Base-by-base conservation (phyloP, 2,329 filamentous ascomycete species). In the Xylaria sp. region DNA sequence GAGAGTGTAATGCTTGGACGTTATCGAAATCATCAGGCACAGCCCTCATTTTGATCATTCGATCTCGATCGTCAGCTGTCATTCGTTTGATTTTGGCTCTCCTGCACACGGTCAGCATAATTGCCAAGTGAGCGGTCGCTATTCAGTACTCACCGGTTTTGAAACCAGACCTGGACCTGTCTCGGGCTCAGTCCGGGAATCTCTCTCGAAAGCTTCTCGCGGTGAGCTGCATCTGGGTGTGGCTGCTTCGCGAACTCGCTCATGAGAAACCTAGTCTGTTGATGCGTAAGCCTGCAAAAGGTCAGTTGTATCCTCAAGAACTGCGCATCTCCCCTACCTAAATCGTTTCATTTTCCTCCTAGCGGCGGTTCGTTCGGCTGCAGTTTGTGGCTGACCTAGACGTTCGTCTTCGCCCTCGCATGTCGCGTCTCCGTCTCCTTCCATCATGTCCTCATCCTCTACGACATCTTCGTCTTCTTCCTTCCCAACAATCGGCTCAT, bases 121-220 rank as follows among this genome's bases (percentile, higher is more conserved):
- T 5, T 10, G 51, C 47, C 4, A 23, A 18, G 50, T 35, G 30
- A 6, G 19, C 68, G 67, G 59, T 63, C 18, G 23, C 5, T 52
- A 18, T 81, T 68, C 82, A 96, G 5, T 53, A 18, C 81, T 68
- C 82, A 96, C 92, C 92, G 85, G 76, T 97, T 97, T 75, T 97
- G 92, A 76, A 97, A 97, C 93, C 92, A 97, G 54, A 97, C 92
- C 74, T 97, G 92, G 23, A 97, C 93, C 73, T 97, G 92, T 62
- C 92, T 85, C 44, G 92, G 91, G 69, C 90, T 96, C 53, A 97
- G 77, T 0, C 92, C 93, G 37, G 93, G 92, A 51, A 97, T 97
- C 72, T 97, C 91, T 64, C 89, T 81, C 3, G 92, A 93, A 44
- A 97, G 79, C 52, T 91, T 83, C 72, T 96, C 92, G 63, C 92